phyloP scores from a whole-genome alignment of 164 flowering plant species.

The Nymphaea colorata region DNA sequence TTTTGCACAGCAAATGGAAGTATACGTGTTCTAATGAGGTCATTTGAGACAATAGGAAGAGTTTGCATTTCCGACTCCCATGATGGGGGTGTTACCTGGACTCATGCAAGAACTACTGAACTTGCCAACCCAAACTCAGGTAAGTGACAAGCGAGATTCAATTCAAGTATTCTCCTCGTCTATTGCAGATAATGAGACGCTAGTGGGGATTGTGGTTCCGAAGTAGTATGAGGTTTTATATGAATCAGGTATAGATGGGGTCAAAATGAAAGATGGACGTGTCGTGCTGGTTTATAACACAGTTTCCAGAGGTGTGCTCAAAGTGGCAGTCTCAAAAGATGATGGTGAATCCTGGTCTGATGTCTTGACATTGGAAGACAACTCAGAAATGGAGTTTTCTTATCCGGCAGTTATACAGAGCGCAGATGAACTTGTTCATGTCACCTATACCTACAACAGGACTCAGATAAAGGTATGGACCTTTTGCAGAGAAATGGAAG shows the following conservation, averaged over 20 bases:
- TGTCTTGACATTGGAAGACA: slow-evolving; percentile 58
- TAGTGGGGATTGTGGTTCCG: neutral
- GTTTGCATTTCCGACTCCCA: slow-evolving; percentile 82
- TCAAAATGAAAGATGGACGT: slow-evolving; percentile 66
- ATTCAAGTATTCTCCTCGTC: too few relatives aligned
- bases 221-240: neutral
- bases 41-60: slow-evolving; percentile 46
- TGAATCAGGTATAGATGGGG: slow-evolving; percentile 71
- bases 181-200: neutral
- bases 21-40: slow-evolving; percentile 60
- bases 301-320: slow-evolving; percentile 67
- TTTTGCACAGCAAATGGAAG: slow-evolving; percentile 57
- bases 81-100: slow-evolving; percentile 77
- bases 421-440: slow-evolving; percentile 10
- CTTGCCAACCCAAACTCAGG: slow-evolving; percentile 97
- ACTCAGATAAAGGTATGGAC: slow-evolving; percentile 12
- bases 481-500: neutral
- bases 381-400: slow-evolving; percentile 67
- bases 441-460: slow-evolving; percentile 15
- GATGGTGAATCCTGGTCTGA: slow-evolving; percentile 87
- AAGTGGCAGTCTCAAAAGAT: slow-evolving; percentile 56
- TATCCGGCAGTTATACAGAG: slow-evolving; percentile 81
- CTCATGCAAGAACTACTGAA: slow-evolving; percentile 49
- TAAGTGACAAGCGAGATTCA: slow-evolving; percentile 2
- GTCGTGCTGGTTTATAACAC: slow-evolving; percentile 76